A percentile compares a stretch with the other conserved stretches of the same genome.
These are phyloP conservation scores for Triticum timopheevii DNA, from an alignment of 176 grass and related monocot species.

Conservation along the genomic window DNA sequence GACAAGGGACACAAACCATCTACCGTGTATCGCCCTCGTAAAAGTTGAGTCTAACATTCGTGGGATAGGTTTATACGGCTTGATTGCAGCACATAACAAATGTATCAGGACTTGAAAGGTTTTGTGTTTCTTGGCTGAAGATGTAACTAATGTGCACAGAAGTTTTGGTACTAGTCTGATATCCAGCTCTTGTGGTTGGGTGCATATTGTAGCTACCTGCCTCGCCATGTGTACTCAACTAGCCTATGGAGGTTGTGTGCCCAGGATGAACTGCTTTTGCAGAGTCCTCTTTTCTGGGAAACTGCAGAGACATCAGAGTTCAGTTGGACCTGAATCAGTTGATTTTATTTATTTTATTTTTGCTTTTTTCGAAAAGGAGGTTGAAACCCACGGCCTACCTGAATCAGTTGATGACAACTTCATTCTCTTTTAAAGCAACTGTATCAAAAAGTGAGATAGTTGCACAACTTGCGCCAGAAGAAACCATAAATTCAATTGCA, in stretches of 20 bases:
- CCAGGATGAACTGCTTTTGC: neutral
- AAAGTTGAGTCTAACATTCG: slow-evolving; percentile 36
- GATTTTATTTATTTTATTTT: too few species aligned
- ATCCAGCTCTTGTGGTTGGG: slow-evolving; percentile 24
- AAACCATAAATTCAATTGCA: neutral
- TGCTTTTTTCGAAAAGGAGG: too few species aligned
- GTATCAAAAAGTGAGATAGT: neutral
- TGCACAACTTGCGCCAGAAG: neutral
- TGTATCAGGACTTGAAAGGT: slow-evolving; percentile 32
- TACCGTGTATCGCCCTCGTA: slow-evolving; percentile 12
- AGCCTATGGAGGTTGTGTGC: neutral
- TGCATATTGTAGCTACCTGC: slow-evolving; percentile 26
- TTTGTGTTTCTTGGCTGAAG: slow-evolving; percentile 47
- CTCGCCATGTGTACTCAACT: slow-evolving; percentile 27
- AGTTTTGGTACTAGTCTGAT: slow-evolving; percentile 61
- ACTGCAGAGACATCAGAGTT: neutral
- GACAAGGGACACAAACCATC: slow-evolving; percentile 8
- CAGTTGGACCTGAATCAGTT: neutral
- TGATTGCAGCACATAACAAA: slow-evolving; percentile 29
- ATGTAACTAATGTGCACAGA: slow-evolving; percentile 54
- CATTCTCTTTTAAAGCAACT: neutral
- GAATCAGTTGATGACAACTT: slow-evolving; percentile 17
- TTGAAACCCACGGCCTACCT: neutral
- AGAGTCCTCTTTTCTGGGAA: neutral
- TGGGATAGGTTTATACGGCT: slow-evolving; percentile 38